These are phyloP conservation scores for Cladobotryum mycophilum DNA, from an alignment of 2,329 filamentous ascomycete genomes.

Conservation along the genomic window DNA sequence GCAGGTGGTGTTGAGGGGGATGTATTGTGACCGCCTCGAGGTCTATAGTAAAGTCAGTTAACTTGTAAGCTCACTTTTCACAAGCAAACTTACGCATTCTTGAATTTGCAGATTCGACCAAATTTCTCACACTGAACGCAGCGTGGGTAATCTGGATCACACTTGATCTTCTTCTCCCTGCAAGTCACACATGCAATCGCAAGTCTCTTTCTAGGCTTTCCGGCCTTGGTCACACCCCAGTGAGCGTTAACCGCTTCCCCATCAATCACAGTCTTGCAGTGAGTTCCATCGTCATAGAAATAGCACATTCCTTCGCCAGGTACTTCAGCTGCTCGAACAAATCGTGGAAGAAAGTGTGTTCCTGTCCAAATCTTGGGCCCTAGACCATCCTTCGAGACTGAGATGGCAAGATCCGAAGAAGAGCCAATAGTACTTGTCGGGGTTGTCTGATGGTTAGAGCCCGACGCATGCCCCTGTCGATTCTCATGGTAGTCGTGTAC, in stretches of 20 bases:
- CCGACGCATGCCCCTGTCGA: slow-evolving; percentile 14
- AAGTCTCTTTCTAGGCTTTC: slow-evolving; percentile 83
- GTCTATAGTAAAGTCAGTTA: slow-evolving; percentile 30
- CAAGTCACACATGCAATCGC: slow-evolving; percentile 92
- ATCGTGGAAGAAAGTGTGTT: slow-evolving; percentile 60
- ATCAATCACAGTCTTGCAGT: slow-evolving; percentile 77
- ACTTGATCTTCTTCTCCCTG: slow-evolving; percentile 96
- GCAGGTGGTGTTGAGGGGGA: slow-evolving; percentile 48
- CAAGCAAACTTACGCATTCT: slow-evolving; percentile 64
- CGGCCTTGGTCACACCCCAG: slow-evolving; percentile 91
- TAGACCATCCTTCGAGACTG: slow-evolving; percentile 51
- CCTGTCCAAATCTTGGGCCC: slow-evolving; percentile 66
- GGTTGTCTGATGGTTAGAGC: slow-evolving; percentile 22
- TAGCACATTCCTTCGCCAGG: slow-evolving; percentile 77
- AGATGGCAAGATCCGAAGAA: slow-evolving; percentile 37
- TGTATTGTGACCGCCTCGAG: slow-evolving; percentile 52
- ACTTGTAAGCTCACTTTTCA: background rate
- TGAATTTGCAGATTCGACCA: slow-evolving; percentile 75
- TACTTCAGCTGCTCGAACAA: slow-evolving; percentile 58
- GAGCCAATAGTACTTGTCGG: slow-evolving; percentile 20
- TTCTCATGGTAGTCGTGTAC: slow-evolving; percentile 20
- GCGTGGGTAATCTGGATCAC: slow-evolving; percentile 79
- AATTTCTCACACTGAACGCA: slow-evolving; percentile 93
- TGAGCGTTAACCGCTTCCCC: slow-evolving; percentile 83
- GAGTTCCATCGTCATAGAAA: slow-evolving; percentile 78